Evolutionary conservation across 306 rosid species (phyloP), one percentile per base, ranked within the genome.

Genomic region (Rosa rugosa): DNA sequence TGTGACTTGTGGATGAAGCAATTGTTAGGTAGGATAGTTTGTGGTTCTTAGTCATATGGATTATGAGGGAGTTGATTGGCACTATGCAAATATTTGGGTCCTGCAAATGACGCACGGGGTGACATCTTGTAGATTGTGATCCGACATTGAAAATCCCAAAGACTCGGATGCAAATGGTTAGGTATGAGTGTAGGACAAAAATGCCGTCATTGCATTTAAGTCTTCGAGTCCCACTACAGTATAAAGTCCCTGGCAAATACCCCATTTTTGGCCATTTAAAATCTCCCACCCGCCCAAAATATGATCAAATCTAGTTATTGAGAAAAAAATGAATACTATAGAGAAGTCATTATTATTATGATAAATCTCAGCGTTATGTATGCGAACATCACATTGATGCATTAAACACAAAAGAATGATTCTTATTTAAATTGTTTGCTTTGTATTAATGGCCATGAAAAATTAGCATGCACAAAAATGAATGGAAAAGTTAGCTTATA

Each of bases 101-200:
- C 46, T 50, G 18, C 59, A 14, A 36, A 38, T 77, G 80, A 77
- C 80, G 75, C 75, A 77, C 6, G 62, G 75, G n/a, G 44, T 77
- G 80, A 77, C 75, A 23, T 67, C 8, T 16, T 53, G 0, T 10
- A 4, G 42, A 66, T 25, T 16, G 80, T 44, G 79, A 75, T 75
- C 71, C 59, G 11, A 27, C 70, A 62, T 3, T 25, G 51, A 75
- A 69, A 66, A 40, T 53, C 54, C 45, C 14, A 23, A n/a, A 54
- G 34, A 42, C 8, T 51, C 42, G 38, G n/a, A 77, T 18, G 66
- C 10, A 22, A 40, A 38, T 60, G 66, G 57, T 75, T 41, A 5
- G 59, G 78, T 23, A 3, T 2, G 22, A 65, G 45, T 65, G 11
- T 6, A 9, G 70, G 45, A 75, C 50, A 27, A 59, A 45, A 13